Conservation (phyloP, 345 rosid species). For the Trapa incisa region DNA sequence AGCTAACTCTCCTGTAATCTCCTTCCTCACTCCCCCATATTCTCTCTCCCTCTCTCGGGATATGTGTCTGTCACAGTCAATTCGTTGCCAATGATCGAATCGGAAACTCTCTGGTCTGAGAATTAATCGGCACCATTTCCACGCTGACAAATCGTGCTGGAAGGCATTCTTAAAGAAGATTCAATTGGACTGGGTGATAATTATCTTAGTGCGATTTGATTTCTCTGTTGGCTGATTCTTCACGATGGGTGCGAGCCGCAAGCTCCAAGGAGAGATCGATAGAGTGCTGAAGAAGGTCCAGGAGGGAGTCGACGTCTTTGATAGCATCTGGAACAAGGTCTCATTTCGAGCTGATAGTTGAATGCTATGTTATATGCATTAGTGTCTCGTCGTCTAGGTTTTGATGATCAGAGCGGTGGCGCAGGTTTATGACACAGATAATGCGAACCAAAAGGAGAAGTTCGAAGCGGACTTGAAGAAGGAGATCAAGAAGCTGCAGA, state of each 20-base stretch:
- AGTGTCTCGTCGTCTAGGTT: background rate
- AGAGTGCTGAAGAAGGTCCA: slow-evolving; percentile 97
- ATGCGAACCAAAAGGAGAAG: slow-evolving; percentile 92
- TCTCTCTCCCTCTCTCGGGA: background rate
- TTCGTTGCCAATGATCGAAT: background rate
- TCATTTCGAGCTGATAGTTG: background rate
- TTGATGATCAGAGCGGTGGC: background rate
- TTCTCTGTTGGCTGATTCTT: background rate
- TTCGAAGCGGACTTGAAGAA: slow-evolving; percentile 96
- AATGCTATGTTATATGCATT: background rate
- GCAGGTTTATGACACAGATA: slow-evolving; percentile 92
- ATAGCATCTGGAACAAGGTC: slow-evolving; percentile 98
- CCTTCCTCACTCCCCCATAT: background rate
- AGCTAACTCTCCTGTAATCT: background rate
- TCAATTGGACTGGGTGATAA: background rate
- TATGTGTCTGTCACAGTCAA: background rate
- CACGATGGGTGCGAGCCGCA: slow-evolving; percentile 93
- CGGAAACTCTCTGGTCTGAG: background rate
- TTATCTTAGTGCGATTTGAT: background rate
- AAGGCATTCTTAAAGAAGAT: background rate
- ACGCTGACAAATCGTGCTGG: background rate
- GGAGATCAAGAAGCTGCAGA: slow-evolving; percentile 97
- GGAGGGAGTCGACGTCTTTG: slow-evolving; percentile 96
- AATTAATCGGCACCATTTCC: background rate
- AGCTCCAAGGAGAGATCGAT: slow-evolving; percentile 98